These are phyloP conservation scores for Taphrina deformans DNA, from an alignment of 1,139 yeast genomes.

Conservation along the genomic window DNA sequence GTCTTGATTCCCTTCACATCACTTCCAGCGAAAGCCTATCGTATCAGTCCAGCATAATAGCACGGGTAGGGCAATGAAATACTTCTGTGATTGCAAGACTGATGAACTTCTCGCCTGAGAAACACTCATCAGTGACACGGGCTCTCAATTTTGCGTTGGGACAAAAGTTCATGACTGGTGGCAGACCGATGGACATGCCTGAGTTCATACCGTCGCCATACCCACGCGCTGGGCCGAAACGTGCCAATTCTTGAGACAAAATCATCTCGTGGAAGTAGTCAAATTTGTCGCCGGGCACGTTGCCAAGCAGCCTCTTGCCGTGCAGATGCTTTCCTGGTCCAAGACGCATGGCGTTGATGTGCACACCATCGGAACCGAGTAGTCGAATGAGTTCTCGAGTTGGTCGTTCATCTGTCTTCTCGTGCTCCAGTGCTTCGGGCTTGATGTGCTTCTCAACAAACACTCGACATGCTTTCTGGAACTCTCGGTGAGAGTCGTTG, in stretches of 20 bases:
- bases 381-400: constrained; percentile 19
- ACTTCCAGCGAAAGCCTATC: constrained; percentile 46
- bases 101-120: constrained; percentile 48
- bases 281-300: constrained; percentile 82
- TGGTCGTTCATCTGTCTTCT: constrained; percentile 39
- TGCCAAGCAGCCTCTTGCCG: constrained; percentile 62
- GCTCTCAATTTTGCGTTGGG: constrained; percentile 43
- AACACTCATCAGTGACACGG: constrained; percentile 45
- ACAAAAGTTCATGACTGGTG: constrained; percentile 47
- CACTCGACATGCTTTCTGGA: constrained; percentile 48
- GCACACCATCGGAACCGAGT: constrained; percentile 45
- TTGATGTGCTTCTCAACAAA: constrained; percentile 48
- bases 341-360: constrained; percentile 45
- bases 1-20: constrained; percentile 51
- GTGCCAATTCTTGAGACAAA: constrained; percentile 57
- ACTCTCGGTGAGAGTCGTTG: constrained; percentile 48
- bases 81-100: constrained; percentile 50
- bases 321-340: constrained; percentile 58
- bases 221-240: constrained; percentile 47
- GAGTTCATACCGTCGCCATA: constrained; percentile 48
- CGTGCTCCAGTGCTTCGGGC: constrained; percentile 51
- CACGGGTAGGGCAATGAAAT: constrained; percentile 25
- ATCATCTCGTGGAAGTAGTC: constrained; percentile 89
- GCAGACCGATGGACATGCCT: constrained; percentile 47
- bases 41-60: too few species aligned